Evolutionary conservation across 164 flowering plant species (phyloP).

Genomic region (Annona cherimola): DNA sequence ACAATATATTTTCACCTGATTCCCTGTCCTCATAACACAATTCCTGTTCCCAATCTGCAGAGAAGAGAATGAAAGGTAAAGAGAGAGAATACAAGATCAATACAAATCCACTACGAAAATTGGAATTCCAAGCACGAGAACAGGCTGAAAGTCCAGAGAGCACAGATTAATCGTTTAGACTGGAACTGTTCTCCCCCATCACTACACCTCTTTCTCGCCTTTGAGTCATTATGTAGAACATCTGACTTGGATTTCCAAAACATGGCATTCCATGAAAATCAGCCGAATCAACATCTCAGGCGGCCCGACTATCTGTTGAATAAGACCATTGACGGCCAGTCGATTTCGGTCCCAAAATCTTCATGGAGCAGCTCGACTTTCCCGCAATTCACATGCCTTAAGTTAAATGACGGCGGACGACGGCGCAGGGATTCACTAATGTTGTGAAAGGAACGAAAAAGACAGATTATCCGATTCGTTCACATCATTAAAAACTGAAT

Average conservation of each 20-base stretch:
- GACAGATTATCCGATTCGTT: not conserved
- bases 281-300: not conserved
- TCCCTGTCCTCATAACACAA: slow-evolving; percentile 27
- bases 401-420: not conserved
- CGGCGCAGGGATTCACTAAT: no score
- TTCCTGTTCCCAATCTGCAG: slow-evolving; percentile 39
- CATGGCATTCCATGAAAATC: not conserved
- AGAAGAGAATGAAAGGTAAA: not conserved
- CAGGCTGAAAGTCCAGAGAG: not conserved
- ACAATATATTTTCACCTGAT: slow-evolving; percentile 26
- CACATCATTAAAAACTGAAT: not conserved
- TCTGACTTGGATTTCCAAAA: not conserved
- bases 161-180: no score
- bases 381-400: not conserved
- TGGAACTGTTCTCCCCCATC: not conserved
- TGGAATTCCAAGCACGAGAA: not conserved
- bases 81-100: not conserved
- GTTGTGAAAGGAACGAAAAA: not conserved
- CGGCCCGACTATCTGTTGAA: not conserved
- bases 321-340: not conserved
- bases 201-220: not conserved
- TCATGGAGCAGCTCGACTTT: not conserved
- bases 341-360: not conserved
- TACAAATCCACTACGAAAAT: not conserved
- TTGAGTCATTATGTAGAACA: not conserved